Percentiles rank a stretch among this genome's conserved stretches.
phyloP scores from a whole-genome alignment of 169 alveolate genomes.

The Eimeria maxima region DNA sequence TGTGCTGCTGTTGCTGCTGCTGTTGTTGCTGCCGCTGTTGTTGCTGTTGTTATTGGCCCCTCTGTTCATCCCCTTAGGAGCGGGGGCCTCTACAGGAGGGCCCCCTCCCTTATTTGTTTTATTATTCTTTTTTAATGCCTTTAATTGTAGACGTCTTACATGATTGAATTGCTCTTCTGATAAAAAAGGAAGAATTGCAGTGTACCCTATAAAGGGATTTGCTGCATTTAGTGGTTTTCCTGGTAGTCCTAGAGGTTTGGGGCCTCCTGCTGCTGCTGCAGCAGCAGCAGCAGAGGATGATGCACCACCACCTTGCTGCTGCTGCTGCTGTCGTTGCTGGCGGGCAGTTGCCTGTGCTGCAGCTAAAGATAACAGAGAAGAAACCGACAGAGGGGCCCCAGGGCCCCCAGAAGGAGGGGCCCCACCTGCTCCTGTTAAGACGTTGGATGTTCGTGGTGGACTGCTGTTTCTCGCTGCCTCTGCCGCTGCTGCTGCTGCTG shows the following conservation, averaged over 20 bases:
- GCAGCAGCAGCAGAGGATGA: conserved; percentile 16
- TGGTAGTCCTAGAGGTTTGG: neutral
- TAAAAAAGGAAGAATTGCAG: conserved; percentile 75
- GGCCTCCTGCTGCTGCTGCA: conserved; percentile 35
- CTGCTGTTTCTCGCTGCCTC: neutral
- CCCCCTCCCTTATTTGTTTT: neutral
- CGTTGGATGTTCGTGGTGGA: neutral
- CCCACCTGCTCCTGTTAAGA: neutral
- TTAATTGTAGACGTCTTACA: conserved; percentile 70
- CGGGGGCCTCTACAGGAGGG: neutral
- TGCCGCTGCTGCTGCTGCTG: conserved; percentile 27
- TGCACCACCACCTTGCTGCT: conserved; percentile 1
- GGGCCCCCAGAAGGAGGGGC: too few relatives aligned
- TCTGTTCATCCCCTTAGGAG: neutral
- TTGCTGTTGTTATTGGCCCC: neutral
- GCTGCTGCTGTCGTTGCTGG: conserved; percentile 39
- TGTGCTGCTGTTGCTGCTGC: conserved; percentile 35
- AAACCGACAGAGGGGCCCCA: conserved; percentile 88
- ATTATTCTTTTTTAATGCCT: neutral
- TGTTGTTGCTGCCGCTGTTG: conserved; percentile 25
- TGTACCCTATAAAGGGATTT: conserved; percentile 81
- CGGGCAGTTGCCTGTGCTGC: neutral
- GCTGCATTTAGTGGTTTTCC: conserved; percentile 60
- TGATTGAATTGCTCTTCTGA: conserved; percentile 80
- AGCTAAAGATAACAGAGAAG: conserved; percentile 80